A percentile compares a stretch with the other conserved stretches of the same genome.
Conservation (phyloP, 1,284 basidiomycete species). For the Cutaneotrichosporon cavernicola region DNA sequence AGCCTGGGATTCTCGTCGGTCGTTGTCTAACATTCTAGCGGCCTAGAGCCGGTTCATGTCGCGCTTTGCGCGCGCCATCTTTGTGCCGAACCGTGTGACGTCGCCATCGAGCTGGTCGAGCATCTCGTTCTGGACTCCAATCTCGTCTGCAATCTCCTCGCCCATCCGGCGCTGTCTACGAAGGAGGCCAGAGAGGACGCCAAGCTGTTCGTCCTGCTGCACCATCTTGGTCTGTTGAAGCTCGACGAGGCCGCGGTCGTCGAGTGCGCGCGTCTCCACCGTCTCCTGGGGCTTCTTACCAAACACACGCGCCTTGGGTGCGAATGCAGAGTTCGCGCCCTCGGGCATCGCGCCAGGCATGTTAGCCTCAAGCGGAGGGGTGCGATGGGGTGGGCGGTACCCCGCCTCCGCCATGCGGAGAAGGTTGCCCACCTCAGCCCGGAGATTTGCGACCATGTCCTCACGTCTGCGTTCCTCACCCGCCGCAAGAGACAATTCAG, state of each 20-base stretch:
- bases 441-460: slow-evolving; percentile 74
- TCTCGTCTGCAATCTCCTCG: slow-evolving; percentile 79
- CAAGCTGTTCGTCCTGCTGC: slow-evolving; percentile 78
- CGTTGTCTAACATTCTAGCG: background rate
- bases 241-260: slow-evolving; percentile 73
- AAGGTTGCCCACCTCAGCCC: slow-evolving; percentile 66
- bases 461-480: slow-evolving; percentile 78
- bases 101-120: slow-evolving; percentile 73
- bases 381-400: slow-evolving; percentile 19
- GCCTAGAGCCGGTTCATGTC: slow-evolving; percentile 64
- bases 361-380: slow-evolving; percentile 12
- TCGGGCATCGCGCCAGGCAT: slow-evolving; percentile 1
- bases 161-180: slow-evolving; percentile 82
- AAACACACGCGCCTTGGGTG: slow-evolving; percentile 62
- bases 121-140: slow-evolving; percentile 80
- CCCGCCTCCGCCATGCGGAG: slow-evolving; percentile 50
- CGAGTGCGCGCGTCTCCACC: slow-evolving; percentile 77
- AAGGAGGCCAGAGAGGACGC: slow-evolving; percentile 76
- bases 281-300: slow-evolving; percentile 74
- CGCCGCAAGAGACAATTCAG: slow-evolving; percentile 61
- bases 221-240: slow-evolving; percentile 77
- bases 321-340: background rate
- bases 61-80: slow-evolving; percentile 73
- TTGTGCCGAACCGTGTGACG: slow-evolving; percentile 71
- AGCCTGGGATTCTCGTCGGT: background rate